Evolutionary conservation across 2,329 filamentous ascomycete genomes (phyloP).

Genomic region (Juglanconis juglandina): DNA sequence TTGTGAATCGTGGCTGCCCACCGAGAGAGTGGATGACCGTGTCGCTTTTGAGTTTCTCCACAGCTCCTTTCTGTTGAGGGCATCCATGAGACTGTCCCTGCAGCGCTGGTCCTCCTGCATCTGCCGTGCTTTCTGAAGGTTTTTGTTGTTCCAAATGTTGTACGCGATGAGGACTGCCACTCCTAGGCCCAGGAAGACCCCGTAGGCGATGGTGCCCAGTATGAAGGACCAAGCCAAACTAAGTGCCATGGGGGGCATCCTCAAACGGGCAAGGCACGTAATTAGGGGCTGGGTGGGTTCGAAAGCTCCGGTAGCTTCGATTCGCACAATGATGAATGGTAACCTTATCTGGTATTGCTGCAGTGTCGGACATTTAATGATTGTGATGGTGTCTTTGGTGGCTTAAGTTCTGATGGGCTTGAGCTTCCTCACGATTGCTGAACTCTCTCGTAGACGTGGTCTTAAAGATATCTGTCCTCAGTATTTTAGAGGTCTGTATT

Average conservation of each 20-base stretch:
- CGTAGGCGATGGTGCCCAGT: not conserved
- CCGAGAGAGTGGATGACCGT: not conserved
- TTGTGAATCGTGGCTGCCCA: not conserved
- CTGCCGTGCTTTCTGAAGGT: not conserved
- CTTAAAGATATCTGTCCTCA: too few relatives aligned
- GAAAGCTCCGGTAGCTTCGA: too few relatives aligned
- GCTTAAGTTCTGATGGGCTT: too few relatives aligned
- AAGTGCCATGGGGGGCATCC: not conserved
- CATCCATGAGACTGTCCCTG: not conserved
- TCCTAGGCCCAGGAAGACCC: not conserved
- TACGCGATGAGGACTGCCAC: slow-evolving; percentile 3
- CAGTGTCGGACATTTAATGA: too few relatives aligned
- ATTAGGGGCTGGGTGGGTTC: too few relatives aligned
- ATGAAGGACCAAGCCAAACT: not conserved
- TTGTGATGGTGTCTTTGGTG: too few relatives aligned
- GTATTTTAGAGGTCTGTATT: too few relatives aligned
- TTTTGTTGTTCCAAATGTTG: slow-evolving; percentile 14
- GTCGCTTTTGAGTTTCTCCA: not conserved
- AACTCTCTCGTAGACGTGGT: too few relatives aligned
- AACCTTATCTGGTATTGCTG: too few relatives aligned
- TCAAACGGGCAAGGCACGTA: too few relatives aligned
- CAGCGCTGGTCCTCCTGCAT: not conserved
- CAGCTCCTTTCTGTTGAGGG: not conserved
- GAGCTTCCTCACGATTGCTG: too few relatives aligned
- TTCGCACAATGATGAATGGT: too few relatives aligned